Conservation (phyloP, 331 rosid genomes). For the Stylosanthes scabra region DNA sequence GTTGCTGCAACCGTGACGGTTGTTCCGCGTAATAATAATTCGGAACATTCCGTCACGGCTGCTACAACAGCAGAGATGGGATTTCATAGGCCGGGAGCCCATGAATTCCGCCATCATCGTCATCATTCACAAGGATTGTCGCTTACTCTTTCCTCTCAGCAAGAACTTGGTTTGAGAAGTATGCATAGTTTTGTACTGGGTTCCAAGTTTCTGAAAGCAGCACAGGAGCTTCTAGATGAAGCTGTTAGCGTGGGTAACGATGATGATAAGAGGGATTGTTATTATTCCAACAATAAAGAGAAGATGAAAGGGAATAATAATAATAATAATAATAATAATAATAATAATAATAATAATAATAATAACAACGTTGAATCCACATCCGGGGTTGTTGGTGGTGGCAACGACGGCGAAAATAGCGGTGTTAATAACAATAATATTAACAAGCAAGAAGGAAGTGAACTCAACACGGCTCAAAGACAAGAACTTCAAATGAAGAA, state of each 20-base stretch:
- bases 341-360: no score
- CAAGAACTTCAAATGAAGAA: constrained; percentile 90
- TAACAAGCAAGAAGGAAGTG: constrained; percentile 29
- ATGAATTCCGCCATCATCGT: constrained; percentile 12
- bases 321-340: no score
- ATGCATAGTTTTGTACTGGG: constrained; percentile 49
- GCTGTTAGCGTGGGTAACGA: constrained; percentile 68
- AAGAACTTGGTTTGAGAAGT: background rate
- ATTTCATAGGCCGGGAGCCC: constrained; percentile 28
- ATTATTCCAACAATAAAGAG: constrained; percentile 34
- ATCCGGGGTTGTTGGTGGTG: constrained; percentile 44
- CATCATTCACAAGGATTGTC: constrained; percentile 60
- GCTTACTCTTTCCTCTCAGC: constrained; percentile 68
- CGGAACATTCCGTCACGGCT: background rate
- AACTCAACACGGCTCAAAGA: constrained; percentile 65
- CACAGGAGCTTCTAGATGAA: constrained; percentile 76
- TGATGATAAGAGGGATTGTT: constrained; percentile 33
- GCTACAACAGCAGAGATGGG: constrained; percentile 14
- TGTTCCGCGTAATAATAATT: background rate
- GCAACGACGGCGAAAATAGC: constrained; percentile 16
- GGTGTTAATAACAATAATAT: constrained; percentile 4
- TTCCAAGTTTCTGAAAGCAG: constrained; percentile 61
- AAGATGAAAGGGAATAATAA: constrained; percentile 36
- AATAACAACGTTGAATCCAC: constrained; percentile 27
- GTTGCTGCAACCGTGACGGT: background rate